Base-by-base conservation (phyloP, 2,329 filamentous ascomycete species). In the Raffaelea albimanens region DNA sequence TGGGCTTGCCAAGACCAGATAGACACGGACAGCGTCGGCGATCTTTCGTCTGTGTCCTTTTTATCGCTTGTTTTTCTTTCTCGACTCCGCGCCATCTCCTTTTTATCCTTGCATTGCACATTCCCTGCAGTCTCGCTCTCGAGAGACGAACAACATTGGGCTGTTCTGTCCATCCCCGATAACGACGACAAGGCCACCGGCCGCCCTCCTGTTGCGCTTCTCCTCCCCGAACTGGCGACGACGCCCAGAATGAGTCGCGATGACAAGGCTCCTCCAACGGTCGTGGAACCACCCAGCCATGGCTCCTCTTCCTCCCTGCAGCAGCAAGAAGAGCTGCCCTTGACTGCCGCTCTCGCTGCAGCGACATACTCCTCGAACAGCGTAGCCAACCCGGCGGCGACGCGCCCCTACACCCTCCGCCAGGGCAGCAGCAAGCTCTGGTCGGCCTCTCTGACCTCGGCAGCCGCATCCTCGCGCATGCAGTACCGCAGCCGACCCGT, bases 401-500 rank as follows among this genome's bases (percentile, higher is more conserved):
- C 25, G 25, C 25, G 25, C 25, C 7, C 25, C 25, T 29, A 29
- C 25, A 29, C 7, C 14, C 18, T 38, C 34, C 34, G 13, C 7
- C 34, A 5, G 18, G 8, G 34, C 34, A 16, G 5, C 8, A 38
- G 14, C 34, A 16, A 29, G 7, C 25, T 29, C 25, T 38, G 34
- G 34, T n/a, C 18, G 18, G 8, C 34, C 18, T 38, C 34, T 9
- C 9, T 16, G 34, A 16, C 46, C 10, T 49, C 44, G 5, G 48
- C 51, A 8, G 52, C 53, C 2, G 53, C 53, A 54, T 52, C 63
- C 7, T 60, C 71, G 65, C 52, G 75, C 53, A 77, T 78, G 68
- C 72, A 77, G 56, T 80, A 80, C 57, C 69, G 76, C 58, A 79
- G 72, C 58, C 73, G 76, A 18, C 76, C 76, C 7, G 74, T 90